Evolutionary conservation across 2,329 filamentous ascomycete genomes (phyloP).

Genomic region (Alternaria ventricosa): DNA sequence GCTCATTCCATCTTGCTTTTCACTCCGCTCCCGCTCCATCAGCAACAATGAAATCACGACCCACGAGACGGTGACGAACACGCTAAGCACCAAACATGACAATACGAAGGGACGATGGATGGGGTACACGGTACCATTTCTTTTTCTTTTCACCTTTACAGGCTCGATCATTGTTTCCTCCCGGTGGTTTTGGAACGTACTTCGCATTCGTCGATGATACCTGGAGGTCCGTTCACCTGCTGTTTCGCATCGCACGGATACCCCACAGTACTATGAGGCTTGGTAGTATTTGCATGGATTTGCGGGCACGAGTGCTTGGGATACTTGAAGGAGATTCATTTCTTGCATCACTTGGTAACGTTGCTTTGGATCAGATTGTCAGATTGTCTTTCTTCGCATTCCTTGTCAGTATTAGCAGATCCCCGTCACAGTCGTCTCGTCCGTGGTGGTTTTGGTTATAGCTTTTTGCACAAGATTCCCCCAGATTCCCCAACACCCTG

Average conservation of each 20-base stretch:
- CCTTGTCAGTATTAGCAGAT: conserved; percentile 12
- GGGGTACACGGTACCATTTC: background rate
- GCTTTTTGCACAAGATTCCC: conserved; percentile 41
- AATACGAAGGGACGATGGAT: conserved; percentile 23
- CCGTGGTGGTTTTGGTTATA: conserved; percentile 22
- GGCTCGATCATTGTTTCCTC: conserved; percentile 15
- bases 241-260: conserved; percentile 23
- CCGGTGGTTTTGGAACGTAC: conserved; percentile 15
- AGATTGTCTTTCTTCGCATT: conserved; percentile 11
- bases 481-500: conserved; percentile 20
- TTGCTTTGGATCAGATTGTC: conserved; percentile 25
- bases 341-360: conserved; percentile 30
- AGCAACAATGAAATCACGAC: conserved; percentile 28
- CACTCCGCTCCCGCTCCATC: conserved; percentile 16
- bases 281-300: conserved; percentile 40
- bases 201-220: conserved; percentile 29
- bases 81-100: conserved; percentile 16
- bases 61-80: conserved; percentile 26
- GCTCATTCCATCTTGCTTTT: conserved; percentile 5
- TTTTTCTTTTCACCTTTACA: conserved; percentile 15
- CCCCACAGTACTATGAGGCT: conserved; percentile 21
- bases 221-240: conserved; percentile 28
- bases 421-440: conserved; percentile 23
- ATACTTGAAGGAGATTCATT: conserved; percentile 18
- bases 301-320: conserved; percentile 26